A percentile compares a stretch with the other conserved stretches of the same genome.
These are phyloP conservation scores for Ceratobasidium papillatum DNA, from an alignment of 1,284 basidiomycete species.

Conservation along the genomic window DNA sequence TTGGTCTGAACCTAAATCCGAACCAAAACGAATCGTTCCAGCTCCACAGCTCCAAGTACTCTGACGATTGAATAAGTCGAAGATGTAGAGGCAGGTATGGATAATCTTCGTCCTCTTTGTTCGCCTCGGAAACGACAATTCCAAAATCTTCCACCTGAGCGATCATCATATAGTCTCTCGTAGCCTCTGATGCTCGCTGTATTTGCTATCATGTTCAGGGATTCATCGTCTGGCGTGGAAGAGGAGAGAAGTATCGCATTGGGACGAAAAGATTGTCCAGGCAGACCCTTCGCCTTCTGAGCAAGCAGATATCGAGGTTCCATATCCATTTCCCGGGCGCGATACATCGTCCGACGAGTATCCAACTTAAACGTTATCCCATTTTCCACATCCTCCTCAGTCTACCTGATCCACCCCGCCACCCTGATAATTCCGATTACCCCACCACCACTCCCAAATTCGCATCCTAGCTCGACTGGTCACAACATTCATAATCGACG, in stretches of 20 bases:
- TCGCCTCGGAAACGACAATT: slow-evolving; percentile 30
- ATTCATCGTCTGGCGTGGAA: not conserved
- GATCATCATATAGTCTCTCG: no score
- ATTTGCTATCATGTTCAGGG: not conserved
- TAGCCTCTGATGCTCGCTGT: not conserved
- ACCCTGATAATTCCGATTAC: not conserved
- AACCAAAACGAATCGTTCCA: no score
- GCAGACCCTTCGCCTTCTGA: slow-evolving; percentile 16
- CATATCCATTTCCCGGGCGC: not conserved
- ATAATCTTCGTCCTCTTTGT: slow-evolving; percentile 10
- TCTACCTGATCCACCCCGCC: not conserved
- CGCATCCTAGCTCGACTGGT: not conserved
- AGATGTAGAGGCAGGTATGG: not conserved
- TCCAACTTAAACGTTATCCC: not conserved
- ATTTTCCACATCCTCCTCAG: not conserved
- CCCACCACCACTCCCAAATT: not conserved
- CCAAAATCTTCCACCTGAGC: slow-evolving; percentile 32
- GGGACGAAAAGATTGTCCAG: not conserved
- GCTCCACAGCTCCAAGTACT: no score
- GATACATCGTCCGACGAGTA: not conserved
- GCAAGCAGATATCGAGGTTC: not conserved
- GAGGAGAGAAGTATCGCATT: not conserved
- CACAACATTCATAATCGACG: not conserved
- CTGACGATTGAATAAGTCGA: not conserved
- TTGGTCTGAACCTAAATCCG: no score